Percentiles rank a stretch among this genome's conserved stretches.
phyloP scores from a whole-genome alignment of 768 basidiomycete genomes.

The Dentipellis fragilis region DNA sequence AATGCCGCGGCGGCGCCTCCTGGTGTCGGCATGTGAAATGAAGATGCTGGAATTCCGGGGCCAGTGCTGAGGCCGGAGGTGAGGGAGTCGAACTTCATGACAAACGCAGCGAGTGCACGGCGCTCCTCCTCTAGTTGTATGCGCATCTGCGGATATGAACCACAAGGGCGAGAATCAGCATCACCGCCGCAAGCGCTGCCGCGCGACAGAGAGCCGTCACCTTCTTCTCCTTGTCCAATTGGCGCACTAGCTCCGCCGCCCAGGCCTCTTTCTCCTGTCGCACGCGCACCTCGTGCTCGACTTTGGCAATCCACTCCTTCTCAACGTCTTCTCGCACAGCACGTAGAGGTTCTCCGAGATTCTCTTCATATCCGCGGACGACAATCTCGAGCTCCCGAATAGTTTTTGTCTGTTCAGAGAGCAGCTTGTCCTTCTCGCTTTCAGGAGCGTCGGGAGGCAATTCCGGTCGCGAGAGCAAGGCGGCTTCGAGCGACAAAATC shows the following conservation, averaged over 20 bases:
- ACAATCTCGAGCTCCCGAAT: conserved; percentile 73
- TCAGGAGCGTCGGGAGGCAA: conserved; percentile 57
- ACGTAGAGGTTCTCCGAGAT: conserved; percentile 56
- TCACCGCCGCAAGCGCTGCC: background rate
- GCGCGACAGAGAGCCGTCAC: conserved; percentile 21
- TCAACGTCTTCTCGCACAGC: conserved; percentile 66
- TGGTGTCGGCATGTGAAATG: conserved; percentile 24
- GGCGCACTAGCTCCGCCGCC: conserved; percentile 64
- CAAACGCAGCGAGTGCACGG: conserved; percentile 68
- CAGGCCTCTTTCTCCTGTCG: conserved; percentile 65
- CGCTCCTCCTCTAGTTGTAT: conserved; percentile 68
- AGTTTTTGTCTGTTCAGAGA: conserved; percentile 62
- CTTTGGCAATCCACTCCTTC: conserved; percentile 53
- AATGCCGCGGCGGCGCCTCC: conserved; percentile 43
- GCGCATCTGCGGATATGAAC: conserved; percentile 30
- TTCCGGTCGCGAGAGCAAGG: conserved; percentile 61
- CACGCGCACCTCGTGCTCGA: conserved; percentile 47
- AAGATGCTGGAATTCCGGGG: background rate
- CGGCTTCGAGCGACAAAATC: conserved; percentile 74
- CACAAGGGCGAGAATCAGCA: background rate
- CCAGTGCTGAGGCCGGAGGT: conserved; percentile 29
- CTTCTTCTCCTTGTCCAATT: conserved; percentile 74
- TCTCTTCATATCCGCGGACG: conserved; percentile 63
- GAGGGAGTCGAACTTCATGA: conserved; percentile 71
- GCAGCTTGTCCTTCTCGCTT: conserved; percentile 63